phyloP scores from a whole-genome alignment of 208 protist species.

The Wallacemonas sp. region DNA sequence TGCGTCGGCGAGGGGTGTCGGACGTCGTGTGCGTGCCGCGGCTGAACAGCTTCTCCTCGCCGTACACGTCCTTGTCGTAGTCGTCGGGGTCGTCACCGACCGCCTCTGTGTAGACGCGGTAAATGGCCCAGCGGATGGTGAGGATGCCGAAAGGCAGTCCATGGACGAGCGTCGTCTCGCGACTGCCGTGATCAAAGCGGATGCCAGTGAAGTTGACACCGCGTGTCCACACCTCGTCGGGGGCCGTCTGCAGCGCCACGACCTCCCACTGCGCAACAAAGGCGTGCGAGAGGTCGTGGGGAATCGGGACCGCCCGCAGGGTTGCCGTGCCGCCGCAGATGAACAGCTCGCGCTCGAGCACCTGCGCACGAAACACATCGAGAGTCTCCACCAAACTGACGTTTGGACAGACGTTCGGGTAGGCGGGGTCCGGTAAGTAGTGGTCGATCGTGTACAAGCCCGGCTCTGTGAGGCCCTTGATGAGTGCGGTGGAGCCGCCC shows the following conservation, averaged over 20 bases:
- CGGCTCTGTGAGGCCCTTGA: conserved; percentile 51
- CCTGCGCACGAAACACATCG: conserved; percentile 72
- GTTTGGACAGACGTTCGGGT: conserved; percentile 66
- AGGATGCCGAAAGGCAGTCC: conserved; percentile 85
- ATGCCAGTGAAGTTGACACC: conserved; percentile 64
- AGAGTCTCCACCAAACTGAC: conserved; percentile 55
- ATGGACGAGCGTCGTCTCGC: conserved; percentile 51
- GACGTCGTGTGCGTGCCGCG: neutral
- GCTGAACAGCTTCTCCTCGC: conserved; percentile 1
- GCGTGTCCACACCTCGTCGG: conserved; percentile 46
- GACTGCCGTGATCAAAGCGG: conserved; percentile 44
- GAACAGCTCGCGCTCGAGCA: conserved; percentile 54
- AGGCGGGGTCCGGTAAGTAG: conserved; percentile 50
- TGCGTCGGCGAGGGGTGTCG: neutral
- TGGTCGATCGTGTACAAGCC: conserved; percentile 79
- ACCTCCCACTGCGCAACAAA: conserved; percentile 84
- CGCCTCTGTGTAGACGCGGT: conserved; percentile 23
- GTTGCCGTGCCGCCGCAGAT: conserved; percentile 68
- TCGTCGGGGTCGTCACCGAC: neutral
- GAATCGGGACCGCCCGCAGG: conserved; percentile 67
- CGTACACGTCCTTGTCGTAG: neutral
- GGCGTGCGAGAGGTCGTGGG: conserved; percentile 50
- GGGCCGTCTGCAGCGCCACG: conserved; percentile 62
- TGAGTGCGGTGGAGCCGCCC: conserved; percentile 55
- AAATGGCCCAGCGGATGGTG: conserved; percentile 82